Conservation (phyloP, 1,284 basidiomycete genomes). For the Ustilago shanxiensis region DNA sequence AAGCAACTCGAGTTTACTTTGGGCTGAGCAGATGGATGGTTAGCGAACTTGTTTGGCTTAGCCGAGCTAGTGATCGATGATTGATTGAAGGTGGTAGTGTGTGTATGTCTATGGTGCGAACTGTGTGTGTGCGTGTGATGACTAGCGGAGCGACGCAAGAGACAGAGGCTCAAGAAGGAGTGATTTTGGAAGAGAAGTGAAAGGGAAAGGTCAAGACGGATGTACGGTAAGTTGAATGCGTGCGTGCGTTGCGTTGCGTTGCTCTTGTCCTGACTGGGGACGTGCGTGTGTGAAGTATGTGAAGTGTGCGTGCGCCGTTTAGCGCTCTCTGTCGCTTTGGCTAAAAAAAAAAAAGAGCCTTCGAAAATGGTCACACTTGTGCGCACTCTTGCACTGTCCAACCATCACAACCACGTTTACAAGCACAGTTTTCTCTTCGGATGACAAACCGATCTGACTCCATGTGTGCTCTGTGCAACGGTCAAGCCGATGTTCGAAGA, state of each 20-base stretch:
- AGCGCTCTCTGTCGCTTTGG: neutral
- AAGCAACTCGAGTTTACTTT: slow-evolving; percentile 1
- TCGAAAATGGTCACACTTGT: too few relatives aligned
- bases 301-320: neutral
- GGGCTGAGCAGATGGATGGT: neutral
- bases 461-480: neutral
- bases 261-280: neutral
- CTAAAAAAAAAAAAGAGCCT: neutral
- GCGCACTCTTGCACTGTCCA: neutral
- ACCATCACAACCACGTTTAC: neutral
- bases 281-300: neutral
- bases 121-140: too few relatives aligned
- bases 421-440: neutral
- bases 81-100: neutral
- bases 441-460: neutral
- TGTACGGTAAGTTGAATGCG: neutral
- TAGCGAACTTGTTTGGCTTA: neutral
- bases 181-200: neutral
- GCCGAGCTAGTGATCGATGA: neutral
- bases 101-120: neutral
- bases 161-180: neutral
- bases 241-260: slow-evolving; percentile 8
- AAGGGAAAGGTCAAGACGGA: neutral
- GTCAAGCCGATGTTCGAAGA: neutral
- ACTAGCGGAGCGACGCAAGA: neutral